phyloP scores from a whole-genome alignment of 2,329 filamentous ascomycete species.

The Neurospora sp. region DNA sequence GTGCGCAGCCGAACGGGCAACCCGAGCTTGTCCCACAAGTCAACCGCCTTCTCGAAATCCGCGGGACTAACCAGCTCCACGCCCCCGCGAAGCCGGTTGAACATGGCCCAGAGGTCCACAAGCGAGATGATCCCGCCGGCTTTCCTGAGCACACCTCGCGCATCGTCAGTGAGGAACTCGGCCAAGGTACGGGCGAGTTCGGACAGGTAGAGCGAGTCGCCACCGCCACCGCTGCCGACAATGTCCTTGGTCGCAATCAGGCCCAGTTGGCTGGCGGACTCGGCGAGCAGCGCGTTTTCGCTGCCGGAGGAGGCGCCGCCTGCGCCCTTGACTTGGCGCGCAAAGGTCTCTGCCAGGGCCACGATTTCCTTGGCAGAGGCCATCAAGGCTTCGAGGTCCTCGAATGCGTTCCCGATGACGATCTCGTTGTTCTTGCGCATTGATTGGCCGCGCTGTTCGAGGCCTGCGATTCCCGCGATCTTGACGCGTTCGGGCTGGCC shows the following conservation, averaged over 20 bases:
- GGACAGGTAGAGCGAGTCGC: constrained; percentile 80
- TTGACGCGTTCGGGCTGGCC: constrained; percentile 33
- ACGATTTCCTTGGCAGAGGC: constrained; percentile 94
- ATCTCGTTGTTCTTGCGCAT: constrained; percentile 86
- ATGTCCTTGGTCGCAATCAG: constrained; percentile 94
- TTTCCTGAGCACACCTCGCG: constrained; percentile 62
- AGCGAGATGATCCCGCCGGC: constrained; percentile 83
- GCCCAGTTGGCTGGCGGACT: constrained; percentile 75
- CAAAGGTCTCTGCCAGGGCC: constrained; percentile 80
- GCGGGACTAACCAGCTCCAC: constrained; percentile 87
- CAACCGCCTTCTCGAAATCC: constrained; percentile 84
- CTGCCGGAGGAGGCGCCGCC: constrained; percentile 37
- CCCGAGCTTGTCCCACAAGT: constrained; percentile 77
- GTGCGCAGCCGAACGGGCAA: constrained; percentile 77
- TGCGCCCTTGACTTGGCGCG: constrained; percentile 51
- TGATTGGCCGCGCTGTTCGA: constrained; percentile 77
- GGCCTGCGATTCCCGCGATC: constrained; percentile 78
- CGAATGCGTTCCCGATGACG: constrained; percentile 87
- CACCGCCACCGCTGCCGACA: constrained; percentile 62
- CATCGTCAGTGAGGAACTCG: constrained; percentile 81
- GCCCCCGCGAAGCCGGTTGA: constrained; percentile 85
- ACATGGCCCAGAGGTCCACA: constrained; percentile 87
- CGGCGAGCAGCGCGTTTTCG: constrained; percentile 63
- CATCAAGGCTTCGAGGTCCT: constrained; percentile 94
- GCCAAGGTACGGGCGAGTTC: constrained; percentile 77